Conservation (phyloP, 2,329 filamentous ascomycete genomes). For the Apiospora marii region DNA sequence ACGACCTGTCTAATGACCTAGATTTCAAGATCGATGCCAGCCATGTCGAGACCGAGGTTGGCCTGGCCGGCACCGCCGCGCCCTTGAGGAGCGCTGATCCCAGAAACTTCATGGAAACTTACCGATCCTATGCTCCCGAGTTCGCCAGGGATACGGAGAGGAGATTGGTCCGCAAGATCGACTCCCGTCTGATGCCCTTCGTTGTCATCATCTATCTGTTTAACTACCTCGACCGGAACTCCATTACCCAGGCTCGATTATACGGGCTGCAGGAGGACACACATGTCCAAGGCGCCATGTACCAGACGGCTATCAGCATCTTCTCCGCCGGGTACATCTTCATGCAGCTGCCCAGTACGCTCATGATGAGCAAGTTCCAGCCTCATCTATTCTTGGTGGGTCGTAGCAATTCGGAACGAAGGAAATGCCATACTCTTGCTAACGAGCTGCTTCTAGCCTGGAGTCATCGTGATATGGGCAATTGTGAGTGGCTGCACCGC, state of each 20-base stretch:
- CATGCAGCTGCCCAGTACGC: neutral
- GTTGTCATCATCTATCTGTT: conserved; percentile 16
- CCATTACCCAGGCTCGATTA: conserved; percentile 8
- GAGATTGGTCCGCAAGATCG: conserved; percentile 24
- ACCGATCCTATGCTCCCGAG: neutral
- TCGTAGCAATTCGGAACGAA: neutral
- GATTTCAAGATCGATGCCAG: neutral
- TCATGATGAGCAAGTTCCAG: neutral
- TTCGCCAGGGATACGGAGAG: conserved; percentile 14
- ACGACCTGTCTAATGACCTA: neutral
- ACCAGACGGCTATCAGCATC: conserved; percentile 7
- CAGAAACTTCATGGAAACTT: neutral
- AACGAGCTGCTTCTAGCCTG: neutral
- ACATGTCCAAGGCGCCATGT: neutral
- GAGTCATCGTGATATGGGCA: conserved; percentile 53
- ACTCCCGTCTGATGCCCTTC: conserved; percentile 23
- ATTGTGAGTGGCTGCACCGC: conserved; percentile 56
- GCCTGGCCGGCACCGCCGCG: neutral
- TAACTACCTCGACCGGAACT: conserved; percentile 20
- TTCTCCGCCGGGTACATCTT: conserved; percentile 21
- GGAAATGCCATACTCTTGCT: no score
- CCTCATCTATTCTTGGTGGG: neutral
- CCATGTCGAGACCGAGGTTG: conserved; percentile 2
- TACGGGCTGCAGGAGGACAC: conserved; percentile 3
- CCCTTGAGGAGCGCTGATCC: neutral